Evolutionary conservation across 1,284 basidiomycete species (phyloP), one percentile per base, ranked within the genome.

Genomic region (Violaceomyces palustris): DNA sequence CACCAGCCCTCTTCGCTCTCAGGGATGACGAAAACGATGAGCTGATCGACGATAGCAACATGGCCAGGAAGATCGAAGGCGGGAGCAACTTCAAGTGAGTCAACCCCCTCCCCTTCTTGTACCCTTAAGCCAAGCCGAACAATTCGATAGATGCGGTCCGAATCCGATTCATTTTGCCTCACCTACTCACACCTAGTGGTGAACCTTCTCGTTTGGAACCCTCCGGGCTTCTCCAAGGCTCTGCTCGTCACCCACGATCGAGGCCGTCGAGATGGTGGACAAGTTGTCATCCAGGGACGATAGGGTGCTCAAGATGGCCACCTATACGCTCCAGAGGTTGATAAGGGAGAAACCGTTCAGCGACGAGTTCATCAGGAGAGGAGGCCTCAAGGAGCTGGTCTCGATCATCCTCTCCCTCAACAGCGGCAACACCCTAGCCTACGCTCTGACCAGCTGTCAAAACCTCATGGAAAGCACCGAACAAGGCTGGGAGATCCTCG

Each of bases 281-380:
- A 88, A 86, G 69, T 79, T 93, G 30, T 73, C 74, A 27, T 75
- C 78, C 34, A 75, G 79, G 34, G 85, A 87, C 54, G 82, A 83
- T 35, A 81, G 79, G 61, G 47, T 47, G 3, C 72, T 87, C 36
- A 82, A 80, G 56, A 75, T 86, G 57, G 82, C 86, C 1, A 75
- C 88, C 3, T 88, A 86, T 61, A 85, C 85, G 6, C 77, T 96
- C 38, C 86, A 90, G 66, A 88, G 86, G 67, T 85, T 83, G 65
- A 88, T 93, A 63, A 73, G 91, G 81, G 93, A 96, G 77, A 84
- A 87, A 51, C 83, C 86, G 63, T 98, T 96, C 63, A 83, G 85
- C 0, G 81, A 81, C 38, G 87, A 88, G 67, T 97, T 96, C 70
- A 76, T 96, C 22, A 81, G 81, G 37, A 80, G 85, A 26, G 81